phyloP scores from a whole-genome alignment of 768 basidiomycete genomes.

The Botryobasidium botryosum region DNA sequence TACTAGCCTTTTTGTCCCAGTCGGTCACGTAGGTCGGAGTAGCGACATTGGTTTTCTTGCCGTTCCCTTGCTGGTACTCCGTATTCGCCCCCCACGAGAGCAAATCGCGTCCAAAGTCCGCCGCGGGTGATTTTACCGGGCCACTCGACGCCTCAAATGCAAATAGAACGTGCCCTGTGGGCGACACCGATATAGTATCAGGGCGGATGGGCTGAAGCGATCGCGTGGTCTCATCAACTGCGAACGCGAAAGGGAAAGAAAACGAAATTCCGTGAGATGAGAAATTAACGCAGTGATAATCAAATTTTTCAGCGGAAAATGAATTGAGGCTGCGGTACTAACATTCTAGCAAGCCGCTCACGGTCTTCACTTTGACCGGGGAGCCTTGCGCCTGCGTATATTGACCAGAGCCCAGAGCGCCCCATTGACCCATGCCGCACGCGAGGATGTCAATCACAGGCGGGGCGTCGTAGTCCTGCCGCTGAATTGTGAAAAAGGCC shows the following conservation, averaged over 20 bases:
- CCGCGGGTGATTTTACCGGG: not conserved
- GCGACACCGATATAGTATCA: slow-evolving; percentile 37
- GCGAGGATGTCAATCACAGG: slow-evolving; percentile 40
- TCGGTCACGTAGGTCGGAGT: slow-evolving; percentile 35
- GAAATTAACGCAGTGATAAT: not conserved
- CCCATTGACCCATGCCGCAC: slow-evolving; percentile 72
- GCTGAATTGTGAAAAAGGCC: slow-evolving; percentile 59
- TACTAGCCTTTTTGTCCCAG: slow-evolving; percentile 13
- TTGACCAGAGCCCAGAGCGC: slow-evolving; percentile 48
- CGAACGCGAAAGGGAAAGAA: not conserved
- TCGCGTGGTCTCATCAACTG: slow-evolving; percentile 48
- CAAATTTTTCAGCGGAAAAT: not conserved
- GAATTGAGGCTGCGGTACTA: slow-evolving; percentile 19
- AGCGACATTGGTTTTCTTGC: slow-evolving; percentile 42
- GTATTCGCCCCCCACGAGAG: slow-evolving; percentile 59
- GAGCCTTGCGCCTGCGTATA: slow-evolving; percentile 55
- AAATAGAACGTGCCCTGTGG: slow-evolving; percentile 55
- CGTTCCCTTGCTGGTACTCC: slow-evolving; percentile 60
- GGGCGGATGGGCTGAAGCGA: slow-evolving; percentile 49
- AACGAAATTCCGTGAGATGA: not conserved
- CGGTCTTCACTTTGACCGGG: slow-evolving; percentile 55
- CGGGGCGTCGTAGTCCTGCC: not conserved
- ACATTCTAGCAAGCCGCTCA: slow-evolving; percentile 83
- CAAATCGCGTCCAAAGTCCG: slow-evolving; percentile 28
- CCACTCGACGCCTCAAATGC: slow-evolving; percentile 40